phyloP scores from a whole-genome alignment of 192 early-diverging fungal species.

The Pecoramyces ruminantium region DNA sequence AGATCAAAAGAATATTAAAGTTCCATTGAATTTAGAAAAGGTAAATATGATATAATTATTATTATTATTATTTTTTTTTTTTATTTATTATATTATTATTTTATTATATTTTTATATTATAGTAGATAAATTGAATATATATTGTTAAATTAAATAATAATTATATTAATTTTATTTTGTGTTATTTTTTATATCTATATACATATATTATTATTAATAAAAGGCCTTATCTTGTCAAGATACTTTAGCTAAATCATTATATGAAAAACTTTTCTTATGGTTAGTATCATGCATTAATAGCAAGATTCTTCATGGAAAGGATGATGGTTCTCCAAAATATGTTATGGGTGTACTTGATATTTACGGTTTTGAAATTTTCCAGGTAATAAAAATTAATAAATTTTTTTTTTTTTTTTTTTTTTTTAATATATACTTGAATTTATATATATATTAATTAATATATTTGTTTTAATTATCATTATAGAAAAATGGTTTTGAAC shows the following conservation, averaged over 20 bases:
- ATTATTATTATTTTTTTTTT: background rate
- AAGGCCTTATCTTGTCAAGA: background rate
- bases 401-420: background rate
- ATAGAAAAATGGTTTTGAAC: constrained; percentile 89
- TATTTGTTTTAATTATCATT: too few species aligned
- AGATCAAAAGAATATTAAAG: background rate
- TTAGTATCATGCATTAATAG: background rate
- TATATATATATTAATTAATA: background rate
- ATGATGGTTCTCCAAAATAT: background rate
- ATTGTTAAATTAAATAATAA: too few species aligned
- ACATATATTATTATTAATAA: too few species aligned
- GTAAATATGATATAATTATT: background rate
- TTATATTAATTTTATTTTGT: too few species aligned
- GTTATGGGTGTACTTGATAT: constrained; percentile 89
- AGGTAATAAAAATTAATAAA: background rate
- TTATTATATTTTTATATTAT: too few species aligned
- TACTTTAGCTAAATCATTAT: background rate
- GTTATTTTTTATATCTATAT: too few species aligned
- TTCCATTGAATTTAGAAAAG: background rate
- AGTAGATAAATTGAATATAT: too few species aligned
- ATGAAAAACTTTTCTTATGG: background rate
- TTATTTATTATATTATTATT: too few species aligned
- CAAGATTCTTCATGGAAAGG: background rate
- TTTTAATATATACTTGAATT: background rate
- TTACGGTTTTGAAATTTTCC: constrained; percentile 71